Evolutionary conservation across 164 flowering plant genomes (phyloP), one percentile per base, ranked within the genome.

Genomic region (Platanus orientalis): DNA sequence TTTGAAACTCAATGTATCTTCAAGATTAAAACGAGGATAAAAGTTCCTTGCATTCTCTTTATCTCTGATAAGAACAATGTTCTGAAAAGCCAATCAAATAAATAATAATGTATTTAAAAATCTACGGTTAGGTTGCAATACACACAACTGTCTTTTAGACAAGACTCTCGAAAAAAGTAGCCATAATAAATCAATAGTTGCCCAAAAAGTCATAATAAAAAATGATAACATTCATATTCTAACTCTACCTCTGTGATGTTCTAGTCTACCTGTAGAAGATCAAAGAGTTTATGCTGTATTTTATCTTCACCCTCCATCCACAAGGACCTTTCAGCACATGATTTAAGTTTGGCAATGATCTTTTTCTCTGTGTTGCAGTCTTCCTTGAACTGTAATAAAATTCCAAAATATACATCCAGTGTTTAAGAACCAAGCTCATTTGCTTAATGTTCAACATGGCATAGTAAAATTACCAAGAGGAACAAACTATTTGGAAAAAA

Each of bases 291-390:
- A n/a, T 70, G 70, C 42, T 69, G 78, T 59, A 89, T 73, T 63
- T 79, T 79, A 26, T 81, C 87, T 74, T 86, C 90, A 72, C 63
- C 71, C 44, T 84, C 93, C 48, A 68, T 57, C 72, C 85, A 76
- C 70, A 78, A 44, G 1, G 79, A 78, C 62, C 64, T 79, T 57
- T 81, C 90, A 34, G 76, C 61, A 71, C 63, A 68, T 32, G 81
- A 71, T 70, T 85, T 84, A 72, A 94, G 76, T 78, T 87, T 89
- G 62, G 86, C 68, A 52, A 79, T 89, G 62, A 88, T 76, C 70
- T 85, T 89, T 71, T 85, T 94, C 84, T 94, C 96, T 16, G 99
- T 94, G 79, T 86, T 80, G 80, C 96, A 84, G 32, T 94, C 96
- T 66, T 89, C 96, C 79, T 81, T 87, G 75, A 94, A 91, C 99